phyloP scores from a whole-genome alignment of 805 yeast species.

The Cyberlindnera samutprakarnensis region DNA sequence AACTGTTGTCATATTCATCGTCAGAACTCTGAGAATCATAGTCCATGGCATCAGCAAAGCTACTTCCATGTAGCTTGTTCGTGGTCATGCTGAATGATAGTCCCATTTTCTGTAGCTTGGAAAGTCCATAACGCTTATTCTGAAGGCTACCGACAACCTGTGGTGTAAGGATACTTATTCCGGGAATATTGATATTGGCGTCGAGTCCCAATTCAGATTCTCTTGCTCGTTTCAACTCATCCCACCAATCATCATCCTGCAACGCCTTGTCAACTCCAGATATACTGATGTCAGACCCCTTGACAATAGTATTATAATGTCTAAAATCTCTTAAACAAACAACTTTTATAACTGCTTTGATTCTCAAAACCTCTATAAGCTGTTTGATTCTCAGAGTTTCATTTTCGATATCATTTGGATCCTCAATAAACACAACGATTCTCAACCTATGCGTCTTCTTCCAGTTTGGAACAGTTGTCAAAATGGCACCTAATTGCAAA shows the following conservation, averaged over 20 bases:
- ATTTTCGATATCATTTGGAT: constrained; percentile 55
- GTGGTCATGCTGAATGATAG: constrained; percentile 75
- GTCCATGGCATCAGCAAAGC: constrained; percentile 14
- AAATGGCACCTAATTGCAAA: constrained; percentile 86
- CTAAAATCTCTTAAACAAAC: constrained; percentile 52
- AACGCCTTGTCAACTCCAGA: constrained; percentile 45
- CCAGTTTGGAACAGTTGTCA: constrained; percentile 94
- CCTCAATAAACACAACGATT: constrained; percentile 87
- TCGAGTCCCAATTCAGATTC: constrained; percentile 8
- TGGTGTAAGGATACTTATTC: constrained; percentile 26
- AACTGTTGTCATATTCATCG: constrained; percentile 11
- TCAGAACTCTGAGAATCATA: constrained; percentile 25
- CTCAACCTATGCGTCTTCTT: constrained; percentile 64
- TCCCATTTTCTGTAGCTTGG: constrained; percentile 70
- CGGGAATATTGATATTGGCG: constrained; percentile 26
- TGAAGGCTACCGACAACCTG: constrained; percentile 17
- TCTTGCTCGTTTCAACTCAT: constrained; percentile 54
- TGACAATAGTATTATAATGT: constrained; percentile 69
- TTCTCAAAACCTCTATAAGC: constrained; percentile 69
- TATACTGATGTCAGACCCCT: constrained; percentile 44
- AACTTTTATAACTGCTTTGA: constrained; percentile 74
- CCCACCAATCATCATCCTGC: constrained; percentile 82
- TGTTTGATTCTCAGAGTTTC: constrained; percentile 58
- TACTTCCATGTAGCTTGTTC: constrained; percentile 35
- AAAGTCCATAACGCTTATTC: constrained; percentile 32